These are phyloP conservation scores for Colletotrichum aenigma DNA, from an alignment of 2,329 filamentous ascomycete species.

Conservation along the genomic window DNA sequence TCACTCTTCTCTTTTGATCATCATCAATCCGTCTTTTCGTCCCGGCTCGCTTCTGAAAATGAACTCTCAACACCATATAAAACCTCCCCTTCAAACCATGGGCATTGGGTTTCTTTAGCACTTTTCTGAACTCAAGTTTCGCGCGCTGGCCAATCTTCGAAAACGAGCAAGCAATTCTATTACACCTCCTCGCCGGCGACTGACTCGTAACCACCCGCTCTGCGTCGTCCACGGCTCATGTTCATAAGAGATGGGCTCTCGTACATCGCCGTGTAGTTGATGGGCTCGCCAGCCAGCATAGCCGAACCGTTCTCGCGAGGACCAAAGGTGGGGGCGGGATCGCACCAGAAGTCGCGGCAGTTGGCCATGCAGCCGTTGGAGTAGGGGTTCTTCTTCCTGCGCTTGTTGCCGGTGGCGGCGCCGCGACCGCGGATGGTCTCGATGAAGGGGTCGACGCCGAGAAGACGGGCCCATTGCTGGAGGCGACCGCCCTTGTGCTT, in stretches of 20 bases:
- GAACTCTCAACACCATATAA: not conserved
- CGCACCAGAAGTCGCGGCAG: constrained; percentile 96
- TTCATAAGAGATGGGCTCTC: constrained; percentile 77
- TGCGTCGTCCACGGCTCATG: constrained; percentile 48
- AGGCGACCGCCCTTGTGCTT: constrained; percentile 70
- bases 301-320: constrained; percentile 75
- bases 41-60: not conserved
- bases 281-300: constrained; percentile 74
- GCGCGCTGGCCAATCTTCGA: not conserved
- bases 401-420: constrained; percentile 62
- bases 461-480: constrained; percentile 79
- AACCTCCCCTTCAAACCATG: not conserved
- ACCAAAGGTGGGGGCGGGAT: constrained; percentile 81
- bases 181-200: constrained; percentile 64
- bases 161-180: not conserved
- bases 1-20: not conserved
- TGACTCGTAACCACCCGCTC: constrained; percentile 65
- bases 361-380: constrained; percentile 84
- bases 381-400: constrained; percentile 79
- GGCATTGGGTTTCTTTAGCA: not conserved
- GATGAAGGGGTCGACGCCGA: constrained; percentile 93
- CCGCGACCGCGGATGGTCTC: constrained; percentile 87
- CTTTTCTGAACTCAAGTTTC: not conserved
- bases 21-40: not conserved
- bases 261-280: constrained; percentile 91